These are phyloP conservation scores for Chrysanthemum seticuspe DNA, from an alignment of 129 eudicot genomes.

Conservation along the genomic window DNA sequence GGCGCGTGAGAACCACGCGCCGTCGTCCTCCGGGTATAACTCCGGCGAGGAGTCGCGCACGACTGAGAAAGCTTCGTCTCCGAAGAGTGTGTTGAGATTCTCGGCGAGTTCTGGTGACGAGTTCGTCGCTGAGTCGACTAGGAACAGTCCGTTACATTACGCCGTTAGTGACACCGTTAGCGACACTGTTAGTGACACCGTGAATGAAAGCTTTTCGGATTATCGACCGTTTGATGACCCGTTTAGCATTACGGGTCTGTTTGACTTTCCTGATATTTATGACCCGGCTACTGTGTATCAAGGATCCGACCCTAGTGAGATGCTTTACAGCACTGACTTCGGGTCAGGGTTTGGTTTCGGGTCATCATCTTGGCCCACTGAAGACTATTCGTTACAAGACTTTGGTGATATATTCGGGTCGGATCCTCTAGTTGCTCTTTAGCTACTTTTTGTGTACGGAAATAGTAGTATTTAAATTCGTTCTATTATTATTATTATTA, in stretches of 20 bases:
- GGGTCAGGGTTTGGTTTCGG: slow-evolving; percentile 30
- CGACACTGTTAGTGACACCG: no score
- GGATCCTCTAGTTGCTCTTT: slow-evolving; percentile 68
- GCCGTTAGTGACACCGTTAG: slow-evolving; percentile 9
- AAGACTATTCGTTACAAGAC: slow-evolving; percentile 55
- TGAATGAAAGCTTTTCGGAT: slow-evolving; percentile 23
- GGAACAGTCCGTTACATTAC: slow-evolving; percentile 19
- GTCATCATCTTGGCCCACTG: slow-evolving; percentile 39
- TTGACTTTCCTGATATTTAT: slow-evolving; percentile 47
- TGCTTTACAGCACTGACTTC: slow-evolving; percentile 19
- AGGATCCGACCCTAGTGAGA: slow-evolving; percentile 20
- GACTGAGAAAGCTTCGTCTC: slow-evolving; percentile 37
- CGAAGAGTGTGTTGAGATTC: slow-evolving; percentile 68
- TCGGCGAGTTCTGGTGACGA: slow-evolving; percentile 29
- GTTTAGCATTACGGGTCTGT: slow-evolving; percentile 30
- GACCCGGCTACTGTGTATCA: slow-evolving; percentile 35
- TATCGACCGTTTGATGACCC: slow-evolving; percentile 36
- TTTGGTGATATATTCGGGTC: slow-evolving; percentile 85
- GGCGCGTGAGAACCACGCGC: slow-evolving; percentile 14
- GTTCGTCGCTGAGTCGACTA: slow-evolving; percentile 43
- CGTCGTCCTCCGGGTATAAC: slow-evolving; percentile 49
- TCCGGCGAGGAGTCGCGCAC: slow-evolving; percentile 55
- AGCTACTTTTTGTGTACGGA: slow-evolving; percentile 35
- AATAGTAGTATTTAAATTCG: slow-evolving; percentile 17
- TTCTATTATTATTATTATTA: slow-evolving; percentile 20